Percentiles rank a stretch among this genome's conserved stretches.
These are phyloP conservation scores for Aspergillus ibericus DNA, from an alignment of 2,329 filamentous ascomycete species.

Conservation along the genomic window DNA sequence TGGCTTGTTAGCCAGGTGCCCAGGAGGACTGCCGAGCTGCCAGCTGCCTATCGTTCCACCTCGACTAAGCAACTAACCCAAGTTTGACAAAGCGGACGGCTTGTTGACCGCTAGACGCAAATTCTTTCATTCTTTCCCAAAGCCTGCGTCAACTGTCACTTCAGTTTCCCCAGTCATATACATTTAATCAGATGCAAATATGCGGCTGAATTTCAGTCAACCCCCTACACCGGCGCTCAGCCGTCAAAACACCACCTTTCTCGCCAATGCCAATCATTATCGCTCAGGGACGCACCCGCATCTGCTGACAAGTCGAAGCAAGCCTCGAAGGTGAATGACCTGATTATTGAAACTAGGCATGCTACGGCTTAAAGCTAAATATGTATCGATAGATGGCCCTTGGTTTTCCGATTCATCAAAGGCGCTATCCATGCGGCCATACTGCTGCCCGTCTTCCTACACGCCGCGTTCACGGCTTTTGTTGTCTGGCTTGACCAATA, in stretches of 20 bases:
- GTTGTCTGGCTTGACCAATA: slow-evolving; percentile 60
- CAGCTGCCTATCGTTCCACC: background rate
- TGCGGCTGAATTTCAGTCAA: slow-evolving; percentile 33
- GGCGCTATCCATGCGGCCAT: slow-evolving; percentile 63
- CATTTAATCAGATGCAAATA: slow-evolving; percentile 5
- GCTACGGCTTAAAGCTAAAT: background rate
- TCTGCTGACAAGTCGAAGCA: slow-evolving; percentile 30
- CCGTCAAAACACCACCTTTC: slow-evolving; percentile 29
- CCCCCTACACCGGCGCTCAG: slow-evolving; percentile 32
- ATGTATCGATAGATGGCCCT: slow-evolving; percentile 55
- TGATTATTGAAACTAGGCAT: background rate
- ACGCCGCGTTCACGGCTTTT: slow-evolving; percentile 59
- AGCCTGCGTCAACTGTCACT: background rate
- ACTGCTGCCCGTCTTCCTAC: slow-evolving; percentile 56
- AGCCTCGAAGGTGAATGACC: slow-evolving; percentile 30
- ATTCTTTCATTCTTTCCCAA: background rate
- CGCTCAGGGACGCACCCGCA: slow-evolving; percentile 32
- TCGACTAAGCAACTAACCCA: background rate
- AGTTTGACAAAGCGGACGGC: background rate
- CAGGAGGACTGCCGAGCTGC: background rate
- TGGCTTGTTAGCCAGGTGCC: background rate
- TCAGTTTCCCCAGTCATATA: background rate
- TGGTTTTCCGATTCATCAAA: slow-evolving; percentile 65
- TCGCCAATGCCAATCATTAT: slow-evolving; percentile 20
- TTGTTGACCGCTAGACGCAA: slow-evolving; percentile 9